A percentile compares a stretch with the other conserved stretches of the same genome.
Conservation (phyloP, 768 basidiomycete species). For the Lentinula detonsa region DNA sequence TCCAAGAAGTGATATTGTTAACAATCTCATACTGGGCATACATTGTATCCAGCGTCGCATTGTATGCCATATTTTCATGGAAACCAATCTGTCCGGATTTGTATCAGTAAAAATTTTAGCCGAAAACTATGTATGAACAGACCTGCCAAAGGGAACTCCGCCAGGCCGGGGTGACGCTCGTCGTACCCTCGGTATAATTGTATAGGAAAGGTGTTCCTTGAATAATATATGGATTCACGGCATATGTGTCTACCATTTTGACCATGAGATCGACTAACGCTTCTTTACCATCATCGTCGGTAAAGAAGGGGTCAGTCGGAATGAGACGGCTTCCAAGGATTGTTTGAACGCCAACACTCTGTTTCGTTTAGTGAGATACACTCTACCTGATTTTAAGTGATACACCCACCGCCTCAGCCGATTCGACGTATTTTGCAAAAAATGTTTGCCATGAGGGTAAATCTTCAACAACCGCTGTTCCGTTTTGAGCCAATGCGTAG, state of each 20-base stretch:
- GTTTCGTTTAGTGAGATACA: neutral
- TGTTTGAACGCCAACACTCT: slow-evolving; percentile 19
- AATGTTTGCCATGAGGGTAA: slow-evolving; percentile 24
- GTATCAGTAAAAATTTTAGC: neutral
- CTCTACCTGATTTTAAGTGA: neutral
- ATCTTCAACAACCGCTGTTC: slow-evolving; percentile 21
- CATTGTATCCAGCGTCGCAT: slow-evolving; percentile 14
- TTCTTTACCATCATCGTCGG: slow-evolving; percentile 13
- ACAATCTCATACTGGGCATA: slow-evolving; percentile 9
- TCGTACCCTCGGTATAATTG: slow-evolving; percentile 11
- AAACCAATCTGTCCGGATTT: slow-evolving; percentile 9
- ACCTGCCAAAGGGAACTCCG: slow-evolving; percentile 17
- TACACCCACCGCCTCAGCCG: slow-evolving; percentile 14
- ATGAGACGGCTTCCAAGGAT: slow-evolving; percentile 21
- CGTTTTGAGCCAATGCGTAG: slow-evolving; percentile 20
- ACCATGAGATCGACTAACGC: slow-evolving; percentile 11
- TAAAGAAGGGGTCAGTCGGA: slow-evolving; percentile 17
- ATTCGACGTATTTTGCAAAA: slow-evolving; percentile 22
- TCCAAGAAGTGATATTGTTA: slow-evolving; percentile 7
- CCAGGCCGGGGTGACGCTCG: slow-evolving; percentile 18
- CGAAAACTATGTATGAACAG: neutral
- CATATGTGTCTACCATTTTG: slow-evolving; percentile 6
- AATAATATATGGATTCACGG: slow-evolving; percentile 15
- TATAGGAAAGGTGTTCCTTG: slow-evolving; percentile 14
- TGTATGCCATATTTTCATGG: slow-evolving; percentile 14